A percentile compares a stretch with the other conserved stretches of the same genome.
Conservation (phyloP, 202 grass and related monocot genomes). For the Zoysia matrella region DNA sequence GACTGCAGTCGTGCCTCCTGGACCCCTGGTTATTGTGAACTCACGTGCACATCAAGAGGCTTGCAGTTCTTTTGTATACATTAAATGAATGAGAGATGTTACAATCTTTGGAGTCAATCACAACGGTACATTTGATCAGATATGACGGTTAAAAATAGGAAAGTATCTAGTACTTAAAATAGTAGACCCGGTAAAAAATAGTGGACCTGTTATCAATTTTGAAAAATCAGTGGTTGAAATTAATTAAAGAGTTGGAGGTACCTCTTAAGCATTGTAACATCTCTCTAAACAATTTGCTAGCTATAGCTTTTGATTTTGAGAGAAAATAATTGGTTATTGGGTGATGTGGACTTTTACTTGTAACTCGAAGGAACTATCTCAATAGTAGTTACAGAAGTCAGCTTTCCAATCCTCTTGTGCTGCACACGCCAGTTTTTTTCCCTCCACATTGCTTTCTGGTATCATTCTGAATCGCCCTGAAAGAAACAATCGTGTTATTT, state of each 20-base stretch:
- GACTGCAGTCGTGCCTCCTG: too few species aligned
- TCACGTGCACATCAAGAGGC: background rate
- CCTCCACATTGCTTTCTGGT: background rate
- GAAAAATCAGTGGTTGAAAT: too few species aligned
- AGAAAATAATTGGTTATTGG: slow-evolving; percentile 23
- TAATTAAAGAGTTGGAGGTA: too few species aligned
- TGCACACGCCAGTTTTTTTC: background rate
- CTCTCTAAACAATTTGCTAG: slow-evolving; percentile 40
- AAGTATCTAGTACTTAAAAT: too few species aligned
- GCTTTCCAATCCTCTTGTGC: background rate
- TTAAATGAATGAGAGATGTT: too few species aligned
- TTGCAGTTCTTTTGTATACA: slow-evolving; percentile 35
- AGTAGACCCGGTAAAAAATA: too few species aligned
- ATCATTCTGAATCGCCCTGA: background rate
- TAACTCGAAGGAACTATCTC: background rate
- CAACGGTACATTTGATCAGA: too few species aligned
- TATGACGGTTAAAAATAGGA: too few species aligned
- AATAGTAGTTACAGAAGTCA: background rate
- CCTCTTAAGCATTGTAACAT: too few species aligned
- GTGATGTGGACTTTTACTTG: background rate
- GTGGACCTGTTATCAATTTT: too few species aligned
- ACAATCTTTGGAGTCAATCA: too few species aligned
- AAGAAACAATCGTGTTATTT: background rate
- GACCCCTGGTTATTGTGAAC: too few species aligned
- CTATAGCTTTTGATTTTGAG: slow-evolving; percentile 12